Conservation (phyloP, 306 rosid genomes). For the Rosa multiflora region DNA sequence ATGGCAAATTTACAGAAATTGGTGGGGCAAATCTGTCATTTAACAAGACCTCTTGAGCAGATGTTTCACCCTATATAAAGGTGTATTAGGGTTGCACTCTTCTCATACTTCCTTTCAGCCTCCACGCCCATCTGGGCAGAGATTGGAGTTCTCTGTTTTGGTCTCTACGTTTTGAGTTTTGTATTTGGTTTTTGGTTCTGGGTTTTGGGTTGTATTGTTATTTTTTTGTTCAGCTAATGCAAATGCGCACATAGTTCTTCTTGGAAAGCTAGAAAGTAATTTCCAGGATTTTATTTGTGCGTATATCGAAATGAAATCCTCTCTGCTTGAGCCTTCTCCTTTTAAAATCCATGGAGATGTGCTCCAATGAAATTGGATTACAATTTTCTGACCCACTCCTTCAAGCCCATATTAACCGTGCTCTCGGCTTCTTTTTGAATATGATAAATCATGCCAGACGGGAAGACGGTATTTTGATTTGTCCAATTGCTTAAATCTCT, state of each 20-base stretch:
- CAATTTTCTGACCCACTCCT: slow-evolving; percentile 14
- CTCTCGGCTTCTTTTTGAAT: too few relatives aligned
- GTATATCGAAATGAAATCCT: slow-evolving; percentile 47
- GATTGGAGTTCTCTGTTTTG: neutral
- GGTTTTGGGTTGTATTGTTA: neutral
- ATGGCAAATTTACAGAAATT: neutral
- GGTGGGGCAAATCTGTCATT: neutral
- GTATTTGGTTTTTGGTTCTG: neutral
- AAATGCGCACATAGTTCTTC: slow-evolving; percentile 66
- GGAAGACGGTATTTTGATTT: too few relatives aligned
- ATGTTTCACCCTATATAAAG: neutral
- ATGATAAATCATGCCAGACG: too few relatives aligned
- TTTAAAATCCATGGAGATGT: slow-evolving; percentile 40
- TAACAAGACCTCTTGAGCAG: neutral
- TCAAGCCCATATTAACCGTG: too few relatives aligned
- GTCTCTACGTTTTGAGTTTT: neutral
- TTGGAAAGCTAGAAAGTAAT: slow-evolving; percentile 36
- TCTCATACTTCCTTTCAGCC: neutral
- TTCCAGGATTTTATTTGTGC: slow-evolving; percentile 84
- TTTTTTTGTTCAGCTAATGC: neutral
- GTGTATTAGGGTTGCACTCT: neutral
- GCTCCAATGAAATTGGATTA: slow-evolving; percentile 90
- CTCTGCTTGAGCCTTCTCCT: slow-evolving; percentile 88
- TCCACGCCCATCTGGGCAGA: neutral
- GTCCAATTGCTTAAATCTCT: too few relatives aligned